Evolutionary conservation across 768 basidiomycete species (phyloP), one percentile per base, ranked within the genome.

Genomic region (Hericium rajendrae): DNA sequence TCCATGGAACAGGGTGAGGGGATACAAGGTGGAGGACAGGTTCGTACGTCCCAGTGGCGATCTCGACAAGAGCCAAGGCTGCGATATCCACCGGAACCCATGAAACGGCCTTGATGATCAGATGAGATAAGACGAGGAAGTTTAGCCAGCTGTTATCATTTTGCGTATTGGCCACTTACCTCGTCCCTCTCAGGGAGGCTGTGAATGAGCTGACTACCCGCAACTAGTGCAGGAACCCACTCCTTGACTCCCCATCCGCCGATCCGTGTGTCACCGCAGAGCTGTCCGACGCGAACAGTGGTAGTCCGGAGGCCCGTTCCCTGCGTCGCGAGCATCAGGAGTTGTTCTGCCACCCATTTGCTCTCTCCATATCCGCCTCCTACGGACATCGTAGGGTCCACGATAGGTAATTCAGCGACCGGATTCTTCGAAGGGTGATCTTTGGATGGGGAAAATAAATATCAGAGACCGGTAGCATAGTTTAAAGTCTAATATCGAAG

Each of bases 311-410:
- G 32, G 10, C 56, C 62, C 22, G 20, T 20, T 28, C 13, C 16
- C 24, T 37, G 13, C 15, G 40, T 13, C 18, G 40, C 18, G 11
- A 15, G 28, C 28, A 6, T 16, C 16, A 67, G 55, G 10, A 67
- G 57, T 8, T 54, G 51, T 51, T 67, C 66, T 3, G 59, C 63
- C 3, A 66, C 62, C 60, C 61, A 66, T 55, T 67, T 67, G 53
- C 54, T 57, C 41, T 59, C 58, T 10, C 48, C 26, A n/a, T 59
- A 59, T 11, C 58, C 58, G 9, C 18, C 15, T 10, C 38, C 58
- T 10, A 54, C 41, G 16, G 57, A 38, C 13, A 43, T 18, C 9
- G 10, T n/a, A 5, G 56, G 49, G 26, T 57, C 56, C 3, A 18
- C 13, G 18, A 57, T 32, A 13, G 52, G 28, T 8, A 15, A 5